These are phyloP conservation scores for Zalerion maritima DNA, from an alignment of 495 filamentous ascomycete genomes.

Conservation along the genomic window DNA sequence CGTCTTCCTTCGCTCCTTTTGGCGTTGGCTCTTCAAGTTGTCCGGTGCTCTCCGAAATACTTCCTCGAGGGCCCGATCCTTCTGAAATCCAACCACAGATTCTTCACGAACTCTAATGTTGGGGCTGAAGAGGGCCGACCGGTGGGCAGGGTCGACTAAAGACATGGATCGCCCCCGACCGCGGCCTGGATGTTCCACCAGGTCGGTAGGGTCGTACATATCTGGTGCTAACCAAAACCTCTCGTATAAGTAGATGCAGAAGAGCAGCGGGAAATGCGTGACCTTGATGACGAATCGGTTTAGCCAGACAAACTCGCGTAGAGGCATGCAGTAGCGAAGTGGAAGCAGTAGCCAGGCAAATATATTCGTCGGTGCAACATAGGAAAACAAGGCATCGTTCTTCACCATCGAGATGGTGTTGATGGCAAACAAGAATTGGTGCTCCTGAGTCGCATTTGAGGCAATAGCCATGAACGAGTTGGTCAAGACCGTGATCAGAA, in stretches of 20 bases:
- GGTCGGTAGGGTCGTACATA: constrained; percentile 62
- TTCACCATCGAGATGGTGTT: constrained; percentile 96
- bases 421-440: constrained; percentile 87
- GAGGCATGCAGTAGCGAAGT: constrained; percentile 60
- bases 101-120: constrained; percentile 59
- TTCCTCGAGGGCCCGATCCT: constrained; percentile 82
- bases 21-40: constrained; percentile 32
- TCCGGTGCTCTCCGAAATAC: constrained; percentile 56
- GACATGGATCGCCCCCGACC: constrained; percentile 30
- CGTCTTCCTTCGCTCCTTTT: constrained; percentile 46
- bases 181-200: constrained; percentile 35
- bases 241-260: constrained; percentile 78
- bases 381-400: constrained; percentile 83
- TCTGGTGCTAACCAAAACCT: constrained; percentile 51
- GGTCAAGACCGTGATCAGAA: constrained; percentile 80
- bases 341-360: constrained; percentile 77
- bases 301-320: constrained; percentile 60
- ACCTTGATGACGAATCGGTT: constrained; percentile 80
- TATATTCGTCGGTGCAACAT: constrained; percentile 77
- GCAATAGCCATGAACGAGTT: constrained; percentile 92
- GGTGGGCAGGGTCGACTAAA: constrained; percentile 35
- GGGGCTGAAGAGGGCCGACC: constrained; percentile 49
- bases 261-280: constrained; percentile 76
- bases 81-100: constrained; percentile 69
- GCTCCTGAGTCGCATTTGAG: constrained; percentile 81